Conservation (phyloP, 78 protist genomes). For the Chrysochromulina tobinii region DNA sequence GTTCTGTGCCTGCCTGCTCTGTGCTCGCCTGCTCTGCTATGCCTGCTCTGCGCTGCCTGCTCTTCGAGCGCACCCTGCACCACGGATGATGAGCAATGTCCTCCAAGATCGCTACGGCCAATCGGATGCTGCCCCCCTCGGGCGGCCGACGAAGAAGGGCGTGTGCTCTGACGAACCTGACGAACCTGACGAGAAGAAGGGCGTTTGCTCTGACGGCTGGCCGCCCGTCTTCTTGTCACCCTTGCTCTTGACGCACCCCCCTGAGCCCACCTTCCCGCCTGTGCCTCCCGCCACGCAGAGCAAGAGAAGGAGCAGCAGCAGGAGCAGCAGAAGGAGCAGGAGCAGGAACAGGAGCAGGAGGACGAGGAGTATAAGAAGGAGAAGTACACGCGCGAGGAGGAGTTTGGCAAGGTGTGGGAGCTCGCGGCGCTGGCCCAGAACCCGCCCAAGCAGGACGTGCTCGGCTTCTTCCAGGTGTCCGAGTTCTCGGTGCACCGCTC, state of each 20-base stretch:
- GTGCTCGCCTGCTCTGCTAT: too few species aligned
- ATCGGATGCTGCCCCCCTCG: too few species aligned
- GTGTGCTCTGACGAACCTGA: too few species aligned
- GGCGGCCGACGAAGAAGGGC: too few species aligned
- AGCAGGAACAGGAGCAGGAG: slow-evolving; percentile 48
- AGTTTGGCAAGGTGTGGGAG: not conserved
- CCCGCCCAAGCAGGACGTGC: not conserved
- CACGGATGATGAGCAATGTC: too few species aligned
- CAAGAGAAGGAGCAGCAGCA: slow-evolving; percentile 12
- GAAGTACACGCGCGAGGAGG: slow-evolving; percentile 48
- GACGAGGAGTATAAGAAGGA: slow-evolving; percentile 53
- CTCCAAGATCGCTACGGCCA: too few species aligned
- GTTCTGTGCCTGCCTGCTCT: too few species aligned
- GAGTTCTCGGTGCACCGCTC: slow-evolving; percentile 23
- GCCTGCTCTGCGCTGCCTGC: too few species aligned
- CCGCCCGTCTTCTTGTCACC: too few species aligned
- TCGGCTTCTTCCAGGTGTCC: slow-evolving; percentile 28
- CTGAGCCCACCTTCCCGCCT: not conserved
- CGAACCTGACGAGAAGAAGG: too few species aligned
- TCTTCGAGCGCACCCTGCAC: too few species aligned
- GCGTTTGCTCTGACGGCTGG: too few species aligned
- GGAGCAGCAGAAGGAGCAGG: slow-evolving; percentile 12
- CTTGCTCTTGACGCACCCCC: not conserved
- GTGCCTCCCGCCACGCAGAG: not conserved
- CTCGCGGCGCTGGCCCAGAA: not conserved